Base-by-base conservation (phyloP, 1,284 basidiomycete genomes). In the Tremellales sp. region DNA sequence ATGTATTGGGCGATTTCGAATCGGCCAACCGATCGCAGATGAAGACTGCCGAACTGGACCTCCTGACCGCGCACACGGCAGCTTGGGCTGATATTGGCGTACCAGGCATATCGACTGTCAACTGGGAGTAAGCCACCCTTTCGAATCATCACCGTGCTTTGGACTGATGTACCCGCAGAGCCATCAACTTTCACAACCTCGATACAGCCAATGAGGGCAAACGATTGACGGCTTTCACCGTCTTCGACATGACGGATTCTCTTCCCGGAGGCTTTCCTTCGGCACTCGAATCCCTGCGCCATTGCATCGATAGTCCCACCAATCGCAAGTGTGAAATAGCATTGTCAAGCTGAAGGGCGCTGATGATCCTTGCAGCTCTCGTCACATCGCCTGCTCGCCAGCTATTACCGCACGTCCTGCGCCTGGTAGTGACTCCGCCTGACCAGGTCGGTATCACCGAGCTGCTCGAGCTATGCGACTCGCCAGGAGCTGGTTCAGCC, bases 111-210 rank as follows among this genome's bases (percentile, higher is more conserved):
- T 53, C 49, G 1, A 39, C 52, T 2, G 69, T 66, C 65, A 43
- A 57, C 8, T 56, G 56, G 12, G 68, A 72, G 69, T 72, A 45
- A 53, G 69, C 52, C 12, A 39, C 15, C n/a, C 19, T 33, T 40
- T 50, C n/a, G n/a, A 45, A 49, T 43, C 17, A 8, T n/a, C 27
- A 27, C 13, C 36, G 22, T 3, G 26, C 27, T n/a, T n/a, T n/a
- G n/a, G n/a, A n/a, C n/a, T 40, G 45, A 39, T 39, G 27, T 1
- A 35, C n/a, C n/a, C n/a, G n/a, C 33, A 65, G 65, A 47, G 48
- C 56, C 2, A 48, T 55, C n/a, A 65, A 55, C 35, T 64, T 64
- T 35, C 66, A 70, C 48, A 65, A 62, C 42, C 61, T 70, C 33
- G 62, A 65, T 47, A 57, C 48, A 15, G 50, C 54, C 24, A 66